Conservation (phyloP, 768 basidiomycete species). For the Podaxis carcinomalis region DNA sequence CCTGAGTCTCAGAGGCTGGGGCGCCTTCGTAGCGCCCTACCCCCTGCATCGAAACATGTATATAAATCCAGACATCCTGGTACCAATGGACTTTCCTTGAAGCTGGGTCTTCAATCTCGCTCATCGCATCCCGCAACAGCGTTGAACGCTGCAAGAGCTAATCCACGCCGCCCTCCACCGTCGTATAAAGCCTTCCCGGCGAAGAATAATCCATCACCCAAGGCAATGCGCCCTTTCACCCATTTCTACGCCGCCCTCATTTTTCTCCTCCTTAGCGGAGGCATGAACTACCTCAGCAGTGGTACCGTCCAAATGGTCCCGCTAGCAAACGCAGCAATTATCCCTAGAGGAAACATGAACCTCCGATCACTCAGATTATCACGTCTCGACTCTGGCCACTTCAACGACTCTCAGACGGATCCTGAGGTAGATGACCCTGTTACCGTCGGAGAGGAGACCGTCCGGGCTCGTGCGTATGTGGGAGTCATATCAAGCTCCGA, state of each 20-base stretch:
- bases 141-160: conserved; percentile 2
- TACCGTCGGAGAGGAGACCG: neutral
- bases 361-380: neutral
- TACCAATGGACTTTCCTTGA: neutral
- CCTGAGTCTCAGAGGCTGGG: neutral
- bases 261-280: conserved; percentile 1
- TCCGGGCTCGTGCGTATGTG: neutral
- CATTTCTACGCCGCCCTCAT: neutral
- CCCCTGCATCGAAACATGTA: neutral
- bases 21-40: neutral
- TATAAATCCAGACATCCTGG: neutral
- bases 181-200: neutral
- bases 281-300: neutral
- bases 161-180: neutral
- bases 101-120: conserved; percentile 1
- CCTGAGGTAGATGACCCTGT: neutral
- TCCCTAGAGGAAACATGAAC: neutral
- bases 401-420: neutral
- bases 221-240: neutral
- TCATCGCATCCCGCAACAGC: neutral
- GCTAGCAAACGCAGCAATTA: neutral
- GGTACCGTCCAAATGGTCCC: neutral
- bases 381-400: neutral
- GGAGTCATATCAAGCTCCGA: neutral
- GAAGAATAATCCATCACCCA: neutral